Evolutionary conservation across 169 alveolate genomes (phyloP), one percentile per base, ranked within the genome.

Genomic region (Cryptosporidium xiaoi): DNA sequence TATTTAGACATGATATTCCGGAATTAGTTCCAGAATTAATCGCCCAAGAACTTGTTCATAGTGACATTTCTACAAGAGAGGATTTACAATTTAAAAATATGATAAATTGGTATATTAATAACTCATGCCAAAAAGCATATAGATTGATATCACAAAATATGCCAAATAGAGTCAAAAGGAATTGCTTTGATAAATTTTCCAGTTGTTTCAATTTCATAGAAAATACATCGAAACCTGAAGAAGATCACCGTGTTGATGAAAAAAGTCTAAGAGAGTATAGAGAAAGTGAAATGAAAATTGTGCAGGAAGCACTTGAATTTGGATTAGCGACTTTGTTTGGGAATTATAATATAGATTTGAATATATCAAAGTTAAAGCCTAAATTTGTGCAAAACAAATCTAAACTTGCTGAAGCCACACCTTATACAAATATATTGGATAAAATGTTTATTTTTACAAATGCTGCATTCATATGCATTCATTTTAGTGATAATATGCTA

Each of bases 51-150:
- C n/a, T 69, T 3, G 56, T 44, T 15, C 51, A 69, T 53, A 31
- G 40, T 31, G 29, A 31, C 1, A 27, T 34, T 16, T 51, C 27
- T 69, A 51, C 51, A 3, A 8, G 66, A 53, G 46, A 24, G 12
- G 83, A 69, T 53, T 66, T 51, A 24, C 83, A 69, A 34, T 69
- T 56, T 77, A 56, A 77, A 77, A 77, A 48, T 40, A 24, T 62
- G 24, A 44, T 60, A 12, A n/a, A 36, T 33, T 77, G 65, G 71
- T 44, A 77, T 29, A 60, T 77, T 12, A 10, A 60, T 27, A 65
- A 62, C 18, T 77, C 87, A 1, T 77, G 87, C 34, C 18, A 60
- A 3, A 77, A 60, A 62, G 87, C 77, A 0, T 58, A 51, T 10
- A 20, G 36, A 15, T 48, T 56, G 1, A n/a, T 77, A 31, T 60